A percentile compares a stretch with the other conserved stretches of the same genome.
These are phyloP conservation scores for Aspergillus fumigatus DNA, from an alignment of 2,329 filamentous ascomycete species.

Conservation along the genomic window DNA sequence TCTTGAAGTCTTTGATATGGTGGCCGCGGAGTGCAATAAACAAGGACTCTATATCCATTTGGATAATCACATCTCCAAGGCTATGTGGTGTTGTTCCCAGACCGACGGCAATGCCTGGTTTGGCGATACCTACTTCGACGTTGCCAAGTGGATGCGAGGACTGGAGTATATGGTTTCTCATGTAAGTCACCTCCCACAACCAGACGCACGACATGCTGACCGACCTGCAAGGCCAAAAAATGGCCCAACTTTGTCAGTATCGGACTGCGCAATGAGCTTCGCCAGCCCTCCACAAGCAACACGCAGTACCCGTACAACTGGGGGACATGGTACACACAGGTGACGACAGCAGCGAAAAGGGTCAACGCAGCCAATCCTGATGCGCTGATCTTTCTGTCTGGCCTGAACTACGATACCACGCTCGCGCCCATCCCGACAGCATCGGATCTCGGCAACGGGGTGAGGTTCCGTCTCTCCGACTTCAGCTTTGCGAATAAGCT, in stretches of 20 bases:
- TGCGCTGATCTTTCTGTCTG: conserved; percentile 47
- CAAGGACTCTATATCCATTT: conserved; percentile 57
- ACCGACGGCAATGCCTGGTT: conserved; percentile 58
- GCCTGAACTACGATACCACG: conserved; percentile 44
- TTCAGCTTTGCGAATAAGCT: conserved; percentile 43
- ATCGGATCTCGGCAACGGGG: conserved; percentile 30
- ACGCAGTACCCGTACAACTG: conserved; percentile 38
- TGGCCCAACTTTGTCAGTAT: conserved; percentile 27
- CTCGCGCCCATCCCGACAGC: conserved; percentile 34
- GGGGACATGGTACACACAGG: conserved; percentile 43
- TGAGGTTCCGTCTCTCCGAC: conserved; percentile 33
- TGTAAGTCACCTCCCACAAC: conserved; percentile 31
- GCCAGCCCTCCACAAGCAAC: conserved; percentile 19
- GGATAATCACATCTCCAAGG: conserved; percentile 59
- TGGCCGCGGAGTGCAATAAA: conserved; percentile 53
- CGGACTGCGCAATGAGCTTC: conserved; percentile 40
- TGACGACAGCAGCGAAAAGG: conserved; percentile 37
- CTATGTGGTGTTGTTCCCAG: conserved; percentile 54
- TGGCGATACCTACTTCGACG: conserved; percentile 56
- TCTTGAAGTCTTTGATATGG: conserved; percentile 53
- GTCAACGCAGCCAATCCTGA: conserved; percentile 43
- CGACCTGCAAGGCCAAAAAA: conserved; percentile 4
- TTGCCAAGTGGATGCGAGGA: conserved; percentile 58
- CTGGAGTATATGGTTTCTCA: conserved; percentile 58
- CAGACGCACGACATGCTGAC: background rate